These are phyloP conservation scores for Mantamonas sphyraenae DNA, from an alignment of 78 protist genomes.

Conservation along the genomic window DNA sequence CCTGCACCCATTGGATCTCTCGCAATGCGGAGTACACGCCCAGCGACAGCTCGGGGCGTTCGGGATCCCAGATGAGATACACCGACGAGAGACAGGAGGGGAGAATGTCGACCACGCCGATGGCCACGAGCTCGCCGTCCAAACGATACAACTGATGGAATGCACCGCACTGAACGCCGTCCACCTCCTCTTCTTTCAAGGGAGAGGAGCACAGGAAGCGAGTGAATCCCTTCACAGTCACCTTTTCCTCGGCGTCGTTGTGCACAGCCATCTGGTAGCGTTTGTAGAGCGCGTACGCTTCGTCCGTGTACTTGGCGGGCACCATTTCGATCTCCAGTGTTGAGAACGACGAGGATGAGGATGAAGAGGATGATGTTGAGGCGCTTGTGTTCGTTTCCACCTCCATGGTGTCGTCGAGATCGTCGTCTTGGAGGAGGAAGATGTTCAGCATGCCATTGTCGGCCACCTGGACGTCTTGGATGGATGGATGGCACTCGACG, in stretches of 20 bases:
- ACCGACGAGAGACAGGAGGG: constrained; percentile 72
- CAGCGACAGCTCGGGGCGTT: constrained; percentile 20
- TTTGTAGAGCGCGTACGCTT: constrained; percentile 26
- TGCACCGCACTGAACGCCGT: constrained; percentile 29
- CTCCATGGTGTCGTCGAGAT: too few species aligned
- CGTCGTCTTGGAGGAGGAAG: too few species aligned
- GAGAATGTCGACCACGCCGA: constrained; percentile 68
- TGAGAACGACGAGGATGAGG: too few species aligned
- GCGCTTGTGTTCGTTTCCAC: too few species aligned
- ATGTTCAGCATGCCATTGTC: too few species aligned
- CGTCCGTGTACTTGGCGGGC: constrained; percentile 3
- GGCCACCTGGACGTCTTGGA: too few species aligned
- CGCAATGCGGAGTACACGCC: constrained; percentile 37
- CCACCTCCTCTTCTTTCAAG: neutral
- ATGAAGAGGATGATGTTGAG: too few species aligned
- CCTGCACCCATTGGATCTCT: neutral
- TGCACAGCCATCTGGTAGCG: constrained; percentile 29
- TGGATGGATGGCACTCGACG: too few species aligned
- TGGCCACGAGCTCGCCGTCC: constrained; percentile 65
- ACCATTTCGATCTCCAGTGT: neutral
- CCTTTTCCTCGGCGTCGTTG: constrained; percentile 12
- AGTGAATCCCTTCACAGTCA: constrained; percentile 7
- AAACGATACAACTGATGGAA: constrained; percentile 66
- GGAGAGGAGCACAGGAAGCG: constrained; percentile 16
- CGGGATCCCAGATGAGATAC: constrained; percentile 73